Base-by-base conservation (phyloP, 2,329 filamentous ascomycete species). In the Mollisiaceae sp. region DNA sequence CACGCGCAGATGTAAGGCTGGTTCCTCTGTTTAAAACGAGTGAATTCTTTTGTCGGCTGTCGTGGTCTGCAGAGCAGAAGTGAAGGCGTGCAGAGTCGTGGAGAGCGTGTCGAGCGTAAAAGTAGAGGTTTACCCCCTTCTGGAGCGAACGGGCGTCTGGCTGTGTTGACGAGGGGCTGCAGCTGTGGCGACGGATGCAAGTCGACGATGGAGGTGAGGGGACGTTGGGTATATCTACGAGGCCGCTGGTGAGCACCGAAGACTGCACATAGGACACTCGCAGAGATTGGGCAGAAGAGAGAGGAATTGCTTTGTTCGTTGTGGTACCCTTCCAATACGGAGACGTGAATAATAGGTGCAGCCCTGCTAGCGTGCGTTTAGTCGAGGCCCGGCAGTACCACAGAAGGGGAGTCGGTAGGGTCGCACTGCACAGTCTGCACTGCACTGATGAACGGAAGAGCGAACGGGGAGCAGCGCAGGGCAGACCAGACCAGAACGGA, bases 131-230 rank as follows among this genome's bases (percentile, higher is more conserved):
- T 39, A 62, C 64, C 65, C 67, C 69, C 69, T 70, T 72, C 69
- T 64, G 41, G 55, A 67, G 65, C 64, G 61, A 70, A 62, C 64
- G 63, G 67, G 60, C 59, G 64, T 67, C 57, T 65, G 62, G 54
- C 36, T 32, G 47, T 20, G 58, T 52, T 47, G 61, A 62, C 55
- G 60, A 62, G 60, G 27, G 50, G 47, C 41, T 52, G 36, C 59
- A 43, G 27, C 24, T 15, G 50, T 54, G 50, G 24, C 35, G 20
- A 41, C 38, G 27, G 22, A 41, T 58, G 55, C 55, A 58, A 50
- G 43, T n/a, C 15, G 45, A 61, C 15, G 45, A n/a, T 24, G 32
- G n/a, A 38, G 58, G 12, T 20, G 59, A 60, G 43, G 45, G 35
- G 32, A 27, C 27, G 57, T 32, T 63, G 61, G 20, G 63, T 62